Base-by-base conservation (phyloP, 306 rosid species). In the Citrullus colocynthis region DNA sequence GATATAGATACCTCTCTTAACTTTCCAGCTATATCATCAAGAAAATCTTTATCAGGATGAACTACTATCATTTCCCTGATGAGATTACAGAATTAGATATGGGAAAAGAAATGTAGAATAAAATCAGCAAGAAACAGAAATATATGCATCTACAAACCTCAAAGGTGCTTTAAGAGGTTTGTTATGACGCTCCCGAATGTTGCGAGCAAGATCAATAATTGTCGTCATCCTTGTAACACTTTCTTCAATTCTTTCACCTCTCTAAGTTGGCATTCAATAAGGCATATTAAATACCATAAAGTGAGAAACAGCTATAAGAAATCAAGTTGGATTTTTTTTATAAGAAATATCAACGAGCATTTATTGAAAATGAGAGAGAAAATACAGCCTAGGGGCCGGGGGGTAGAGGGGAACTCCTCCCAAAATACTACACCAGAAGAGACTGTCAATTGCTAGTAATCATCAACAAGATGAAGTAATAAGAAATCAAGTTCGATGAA, bases 151-250 rank as follows among this genome's bases (percentile, higher is more conserved):
- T 18, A 48, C 36, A 62, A 49, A 94, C 98, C 97, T 95, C 78
- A 95, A 91, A 15, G 98, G 98, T 24, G 97, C 75, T 83, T 95
- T 95, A 7, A 95, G 97, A 78, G 98, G 93, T 77, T 89, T 95
- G 90, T 89, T 95, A 83, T 92, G 97, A 55, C 97, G 93, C 79
- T 95, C 98, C 52, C 97, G 97, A 81, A 90, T 92, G 78, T 95
- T 95, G 76, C 97, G 93, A 13, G 98, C 98, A 61, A 92, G 97
- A 81, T 95, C 97, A 87, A 92, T 95, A 57, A 90, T 90, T 70
- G 91, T 95, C 87, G 77, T 92, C 98, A 92, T 95, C 87, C 98
- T 90, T 37, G 96, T 67, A 77, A 95, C 97, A 78, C 98, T 95
- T 81, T 87, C 88, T 81, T 95, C 98, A 78, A 95, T 95, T 74